Evolutionary conservation across 2,329 filamentous ascomycete species (phyloP), one percentile per base, ranked within the genome.

Genomic region (Xylariaceae sp.): DNA sequence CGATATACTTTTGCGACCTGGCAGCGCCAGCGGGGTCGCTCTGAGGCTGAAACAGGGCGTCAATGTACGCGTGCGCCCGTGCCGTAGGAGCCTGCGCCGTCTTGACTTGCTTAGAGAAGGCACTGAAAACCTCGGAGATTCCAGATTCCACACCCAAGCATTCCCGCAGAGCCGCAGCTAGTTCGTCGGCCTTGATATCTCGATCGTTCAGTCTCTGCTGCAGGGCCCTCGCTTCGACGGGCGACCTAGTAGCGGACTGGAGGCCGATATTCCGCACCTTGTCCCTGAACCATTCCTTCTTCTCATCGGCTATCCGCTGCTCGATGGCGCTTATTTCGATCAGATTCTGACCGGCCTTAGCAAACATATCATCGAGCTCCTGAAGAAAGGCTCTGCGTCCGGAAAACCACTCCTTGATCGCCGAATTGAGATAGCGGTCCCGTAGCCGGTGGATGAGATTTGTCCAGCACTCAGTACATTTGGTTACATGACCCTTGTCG

Each of bases 251-350:
- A 0, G 68, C 68, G n/a, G 62, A 56, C n/a, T 66, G 66, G 7
- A 72, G 64, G 8, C 66, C 64, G 7, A 73, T 52, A 35, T 62
- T 68, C 49, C 65, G 66, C 50, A 67, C 60, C 58, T 65, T 71
- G 57, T 68, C 78, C 57, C 78, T 76, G 59, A 82, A 81, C 81
- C 82, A 84, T 9, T 76, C 75, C 61, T 76, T 75, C 66, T 81
- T 82, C 67, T 83, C 81, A 34, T 76, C 76, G 8, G 74, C 72
- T 65, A 85, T 77, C 60, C 77, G 77, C 18, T 75, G 73, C 64
- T 84, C 81, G 47, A 85, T 77, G 15, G 68, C 71, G 48, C 74
- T 71, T 10, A 83, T 70, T 55, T 75, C 73, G n/a, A 74, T 67
- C 50, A 75, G 75, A 63, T 75, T 71, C 13, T 74, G 71, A 64